phyloP scores from a whole-genome alignment of 495 filamentous ascomycete species.

The Pseudevernia furfuracea region DNA sequence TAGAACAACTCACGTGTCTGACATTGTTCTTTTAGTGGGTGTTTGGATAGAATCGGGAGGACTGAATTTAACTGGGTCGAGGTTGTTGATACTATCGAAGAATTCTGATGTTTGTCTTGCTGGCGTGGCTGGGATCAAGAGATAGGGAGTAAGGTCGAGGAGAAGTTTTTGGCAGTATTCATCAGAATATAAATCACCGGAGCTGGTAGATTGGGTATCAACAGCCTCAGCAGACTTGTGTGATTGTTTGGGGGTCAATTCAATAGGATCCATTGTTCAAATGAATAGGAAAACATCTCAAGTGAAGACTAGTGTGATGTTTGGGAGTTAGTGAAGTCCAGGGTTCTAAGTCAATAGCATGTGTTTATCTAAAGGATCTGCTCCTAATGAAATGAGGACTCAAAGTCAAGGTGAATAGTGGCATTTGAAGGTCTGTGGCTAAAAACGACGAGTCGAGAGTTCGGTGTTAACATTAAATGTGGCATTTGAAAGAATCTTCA shows the following conservation, averaged over 20 bases:
- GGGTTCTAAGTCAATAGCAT: neutral
- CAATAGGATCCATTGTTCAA: conserved; percentile 2
- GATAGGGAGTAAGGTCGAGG: conserved; percentile 9
- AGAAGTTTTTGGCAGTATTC: conserved; percentile 5
- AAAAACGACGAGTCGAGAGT: too few species aligned
- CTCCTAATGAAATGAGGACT: neutral
- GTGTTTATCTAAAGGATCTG: neutral
- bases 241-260: neutral
- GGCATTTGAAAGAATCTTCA: neutral
- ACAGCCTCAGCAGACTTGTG: neutral
- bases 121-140: conserved; percentile 14
- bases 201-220: neutral
- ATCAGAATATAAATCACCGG: neutral
- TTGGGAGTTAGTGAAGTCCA: neutral
- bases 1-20: conserved; percentile 17
- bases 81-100: conserved; percentile 19
- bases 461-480: neutral
- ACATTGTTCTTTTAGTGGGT: conserved; percentile 7
- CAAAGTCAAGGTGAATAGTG: neutral
- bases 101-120: conserved; percentile 16
- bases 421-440: too few species aligned
- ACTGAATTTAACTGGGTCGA: conserved; percentile 27
- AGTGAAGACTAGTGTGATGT: neutral
- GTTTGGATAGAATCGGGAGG: conserved; percentile 14
- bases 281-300: neutral